These are phyloP conservation scores for Musa balbisiana DNA, from an alignment of 202 grass and related monocot species.

Conservation along the genomic window DNA sequence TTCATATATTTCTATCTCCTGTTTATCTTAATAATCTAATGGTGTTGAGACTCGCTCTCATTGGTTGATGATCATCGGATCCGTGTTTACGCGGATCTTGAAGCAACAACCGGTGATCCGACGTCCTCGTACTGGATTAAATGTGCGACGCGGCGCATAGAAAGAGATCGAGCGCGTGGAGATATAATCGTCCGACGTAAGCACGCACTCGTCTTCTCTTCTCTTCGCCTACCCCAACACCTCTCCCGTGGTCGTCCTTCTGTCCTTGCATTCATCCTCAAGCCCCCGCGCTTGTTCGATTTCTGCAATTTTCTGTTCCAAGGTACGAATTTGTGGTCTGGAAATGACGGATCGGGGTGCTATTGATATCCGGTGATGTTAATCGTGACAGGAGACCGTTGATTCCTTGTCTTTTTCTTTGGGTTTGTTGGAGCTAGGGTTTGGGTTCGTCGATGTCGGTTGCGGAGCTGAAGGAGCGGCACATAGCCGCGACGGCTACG, in stretches of 20 bases:
- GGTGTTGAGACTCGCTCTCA: too few relatives aligned
- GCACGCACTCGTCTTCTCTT: background rate
- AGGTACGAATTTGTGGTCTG: background rate
- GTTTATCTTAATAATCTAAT: too few relatives aligned
- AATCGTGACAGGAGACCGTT: background rate
- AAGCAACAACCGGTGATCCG: too few relatives aligned
- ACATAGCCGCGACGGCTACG: conserved; percentile 50
- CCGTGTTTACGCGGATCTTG: too few relatives aligned
- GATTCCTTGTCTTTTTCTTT: background rate
- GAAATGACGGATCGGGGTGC: background rate
- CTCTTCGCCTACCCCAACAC: background rate
- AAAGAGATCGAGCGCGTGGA: background rate
- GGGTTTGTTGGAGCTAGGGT: background rate
- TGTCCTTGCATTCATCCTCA: background rate
- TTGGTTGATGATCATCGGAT: too few relatives aligned
- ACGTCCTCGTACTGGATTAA: background rate
- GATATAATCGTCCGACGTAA: background rate
- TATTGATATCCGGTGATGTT: background rate
- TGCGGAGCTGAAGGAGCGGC: conserved; percentile 87
- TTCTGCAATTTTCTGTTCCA: background rate
- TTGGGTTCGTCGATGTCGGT: conserved; percentile 43
- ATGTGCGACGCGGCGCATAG: background rate
- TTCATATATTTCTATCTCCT: too few relatives aligned
- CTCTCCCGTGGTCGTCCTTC: background rate
- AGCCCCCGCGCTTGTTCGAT: background rate